A percentile compares a stretch with the other conserved stretches of the same genome.
Conservation (phyloP, 208 protist genomes). For the Leishmania mexicana region DNA sequence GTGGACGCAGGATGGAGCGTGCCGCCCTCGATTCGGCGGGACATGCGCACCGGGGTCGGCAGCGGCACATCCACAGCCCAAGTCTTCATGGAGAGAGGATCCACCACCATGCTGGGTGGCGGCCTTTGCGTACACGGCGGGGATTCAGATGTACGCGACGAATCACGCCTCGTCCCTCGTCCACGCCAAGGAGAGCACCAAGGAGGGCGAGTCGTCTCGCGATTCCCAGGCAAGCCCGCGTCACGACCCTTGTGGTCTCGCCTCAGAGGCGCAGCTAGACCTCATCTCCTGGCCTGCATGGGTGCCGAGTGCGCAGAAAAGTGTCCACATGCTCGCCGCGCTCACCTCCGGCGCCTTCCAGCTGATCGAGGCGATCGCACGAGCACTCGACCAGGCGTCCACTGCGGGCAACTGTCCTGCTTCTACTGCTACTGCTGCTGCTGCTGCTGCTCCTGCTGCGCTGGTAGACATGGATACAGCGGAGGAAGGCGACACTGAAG, state of each 20-base stretch:
- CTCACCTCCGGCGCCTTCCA: slow-evolving; percentile 27
- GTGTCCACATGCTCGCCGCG: slow-evolving; percentile 29
- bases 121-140: slow-evolving; percentile 33
- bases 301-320: slow-evolving; percentile 26
- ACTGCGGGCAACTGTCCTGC: neutral
- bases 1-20: neutral
- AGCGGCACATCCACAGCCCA: neutral
- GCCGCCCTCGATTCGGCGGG: neutral
- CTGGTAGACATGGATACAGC: neutral
- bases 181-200: slow-evolving; percentile 1
- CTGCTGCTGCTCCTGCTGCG: neutral
- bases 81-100: no score
- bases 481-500: neutral
- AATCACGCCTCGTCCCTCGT: slow-evolving; percentile 9
- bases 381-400: slow-evolving; percentile 8
- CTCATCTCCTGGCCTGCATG: slow-evolving; percentile 34
- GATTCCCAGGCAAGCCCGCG: neutral
- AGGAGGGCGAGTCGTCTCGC: neutral
- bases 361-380: slow-evolving; percentile 32
- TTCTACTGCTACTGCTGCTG: neutral
- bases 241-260: neutral
- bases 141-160: slow-evolving; percentile 9
- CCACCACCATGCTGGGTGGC: slow-evolving; percentile 35
- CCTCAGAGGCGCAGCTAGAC: neutral
- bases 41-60: neutral